phyloP scores from a whole-genome alignment of 2,329 filamentous ascomycete genomes.

The Davidsoniella neocaledoniae region DNA sequence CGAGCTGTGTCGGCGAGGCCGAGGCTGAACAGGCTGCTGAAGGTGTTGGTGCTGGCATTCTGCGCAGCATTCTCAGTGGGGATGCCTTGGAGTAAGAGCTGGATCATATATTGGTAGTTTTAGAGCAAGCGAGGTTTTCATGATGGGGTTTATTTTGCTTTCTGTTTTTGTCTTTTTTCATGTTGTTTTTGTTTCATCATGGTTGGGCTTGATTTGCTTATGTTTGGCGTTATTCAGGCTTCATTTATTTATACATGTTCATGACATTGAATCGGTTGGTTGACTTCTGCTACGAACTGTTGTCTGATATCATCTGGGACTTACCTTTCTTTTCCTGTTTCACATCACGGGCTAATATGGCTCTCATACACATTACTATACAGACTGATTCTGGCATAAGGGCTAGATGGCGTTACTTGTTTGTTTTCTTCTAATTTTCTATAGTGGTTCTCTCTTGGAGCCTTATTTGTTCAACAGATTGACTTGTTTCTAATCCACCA shows the following conservation, averaged over 20 bases:
- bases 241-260: background rate
- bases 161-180: background rate
- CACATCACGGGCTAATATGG: too few relatives aligned
- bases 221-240: background rate
- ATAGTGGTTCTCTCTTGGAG: too few relatives aligned
- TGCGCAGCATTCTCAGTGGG: conserved; percentile 44
- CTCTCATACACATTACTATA: too few relatives aligned
- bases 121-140: background rate
- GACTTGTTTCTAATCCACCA: background rate
- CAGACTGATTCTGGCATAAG: too few relatives aligned
- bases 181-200: background rate
- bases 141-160: conserved; percentile 1
- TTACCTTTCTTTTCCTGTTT: too few relatives aligned
- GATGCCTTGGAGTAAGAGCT: conserved; percentile 35
- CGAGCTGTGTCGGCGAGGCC: conserved; percentile 62
- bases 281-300: background rate
- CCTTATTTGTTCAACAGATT: too few relatives aligned
- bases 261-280: background rate
- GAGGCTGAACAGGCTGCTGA: conserved; percentile 60
- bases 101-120: background rate
- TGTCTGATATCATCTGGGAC: background rate
- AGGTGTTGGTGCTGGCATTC: conserved; percentile 41
- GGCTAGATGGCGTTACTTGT: too few relatives aligned
- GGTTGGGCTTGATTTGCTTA: background rate
- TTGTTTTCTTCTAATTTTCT: too few relatives aligned